Conservation (phyloP, 129 eudicot genomes). For the Smallanthus sonchifolius region DNA sequence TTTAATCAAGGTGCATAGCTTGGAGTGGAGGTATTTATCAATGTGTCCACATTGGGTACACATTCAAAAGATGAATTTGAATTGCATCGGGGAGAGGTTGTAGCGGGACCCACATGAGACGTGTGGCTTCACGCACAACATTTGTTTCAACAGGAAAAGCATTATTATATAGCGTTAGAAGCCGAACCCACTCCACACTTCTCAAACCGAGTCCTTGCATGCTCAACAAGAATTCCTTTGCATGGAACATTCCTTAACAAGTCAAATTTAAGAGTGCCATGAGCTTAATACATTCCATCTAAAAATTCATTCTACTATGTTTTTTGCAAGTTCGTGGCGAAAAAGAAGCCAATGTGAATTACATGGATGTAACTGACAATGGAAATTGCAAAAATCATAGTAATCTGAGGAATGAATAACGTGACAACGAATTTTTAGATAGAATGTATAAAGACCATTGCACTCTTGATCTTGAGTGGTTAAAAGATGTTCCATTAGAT, state of each 20-base stretch:
- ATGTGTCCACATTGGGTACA: constrained; percentile 56
- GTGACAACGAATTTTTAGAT: not conserved
- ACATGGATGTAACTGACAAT: not conserved
- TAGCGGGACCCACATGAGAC: constrained; percentile 76
- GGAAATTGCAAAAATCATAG: not conserved
- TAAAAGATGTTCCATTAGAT: not conserved
- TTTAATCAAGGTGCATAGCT: constrained; percentile 36
- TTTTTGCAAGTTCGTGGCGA: constrained; percentile 31
- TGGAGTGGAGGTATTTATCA: constrained; percentile 63
- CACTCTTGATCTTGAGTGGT: not conserved
- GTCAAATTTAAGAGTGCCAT: constrained; percentile 66
- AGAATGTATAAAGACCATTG: not conserved
- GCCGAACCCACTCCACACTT: constrained; percentile 74
- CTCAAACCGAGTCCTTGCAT: constrained; percentile 62
- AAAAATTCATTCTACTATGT: constrained; percentile 47
- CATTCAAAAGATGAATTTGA: constrained; percentile 47
- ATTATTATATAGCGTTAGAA: constrained; percentile 56
- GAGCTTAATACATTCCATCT: constrained; percentile 45
- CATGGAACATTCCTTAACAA: constrained; percentile 75
- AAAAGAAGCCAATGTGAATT: not conserved
- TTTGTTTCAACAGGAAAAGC: constrained; percentile 82
- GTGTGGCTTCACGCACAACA: constrained; percentile 64
- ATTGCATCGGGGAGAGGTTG: constrained; percentile 50
- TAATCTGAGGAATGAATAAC: not conserved
- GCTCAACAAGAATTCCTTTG: constrained; percentile 67